Percentiles rank a stretch among this genome's conserved stretches.
Conservation (phyloP, 106 monocot species). For the Allium cepa region DNA sequence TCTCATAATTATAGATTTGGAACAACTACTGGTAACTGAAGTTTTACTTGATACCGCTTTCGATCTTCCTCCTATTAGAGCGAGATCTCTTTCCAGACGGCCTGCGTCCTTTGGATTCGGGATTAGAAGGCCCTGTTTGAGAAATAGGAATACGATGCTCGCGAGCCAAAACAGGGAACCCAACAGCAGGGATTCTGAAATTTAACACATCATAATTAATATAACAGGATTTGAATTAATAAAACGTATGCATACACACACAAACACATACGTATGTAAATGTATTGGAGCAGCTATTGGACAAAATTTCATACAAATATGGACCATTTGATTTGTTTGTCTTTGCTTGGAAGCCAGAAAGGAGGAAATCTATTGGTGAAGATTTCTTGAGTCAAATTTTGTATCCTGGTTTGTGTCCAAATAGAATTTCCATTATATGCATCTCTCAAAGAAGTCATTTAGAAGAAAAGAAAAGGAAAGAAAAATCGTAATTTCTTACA, state of each 20-base stretch:
- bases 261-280: too few species aligned
- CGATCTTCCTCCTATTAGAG: constrained; percentile 8
- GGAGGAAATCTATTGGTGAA: too few species aligned
- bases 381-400: background rate
- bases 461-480: background rate
- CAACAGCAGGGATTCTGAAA: constrained; percentile 76
- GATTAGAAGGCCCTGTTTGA: constrained; percentile 26
- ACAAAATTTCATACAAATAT: too few species aligned
- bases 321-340: too few species aligned
- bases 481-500: background rate
- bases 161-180: constrained; percentile 80
- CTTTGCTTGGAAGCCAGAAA: too few species aligned
- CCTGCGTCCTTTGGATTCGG: constrained; percentile 12
- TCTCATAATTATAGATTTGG: constrained; percentile 12
- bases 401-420: background rate
- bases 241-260: too few species aligned
- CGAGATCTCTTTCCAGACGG: constrained; percentile 41
- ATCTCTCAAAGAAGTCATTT: background rate
- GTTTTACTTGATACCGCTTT: constrained; percentile 15
- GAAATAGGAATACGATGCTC: constrained; percentile 65
- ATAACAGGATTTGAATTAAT: too few species aligned
- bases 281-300: too few species aligned
- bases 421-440: too few species aligned
- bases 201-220: too few species aligned
- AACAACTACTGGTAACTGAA: constrained; percentile 1